Base-by-base conservation (phyloP, 768 basidiomycete genomes). In the Cystofilobasidium ferigula region DNA sequence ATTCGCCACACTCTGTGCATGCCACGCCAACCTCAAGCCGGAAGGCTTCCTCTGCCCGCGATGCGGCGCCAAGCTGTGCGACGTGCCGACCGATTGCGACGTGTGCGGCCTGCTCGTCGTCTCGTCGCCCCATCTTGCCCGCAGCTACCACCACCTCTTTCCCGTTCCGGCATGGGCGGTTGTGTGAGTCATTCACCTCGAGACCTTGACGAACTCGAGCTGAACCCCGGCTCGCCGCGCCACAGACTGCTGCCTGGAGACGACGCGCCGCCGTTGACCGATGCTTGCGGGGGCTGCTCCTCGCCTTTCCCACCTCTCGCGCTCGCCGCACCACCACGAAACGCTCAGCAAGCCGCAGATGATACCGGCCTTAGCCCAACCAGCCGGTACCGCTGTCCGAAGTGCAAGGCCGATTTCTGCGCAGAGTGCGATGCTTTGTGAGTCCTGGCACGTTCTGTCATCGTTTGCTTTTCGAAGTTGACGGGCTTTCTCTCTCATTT, bases 41-140 rank as follows among this genome's bases (percentile, higher is more conserved):
- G 87, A 89, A 69, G 95, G 94, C 4, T 99, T 93, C 77, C 80
- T 94, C 22, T 99, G 95, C 75, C 95, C 95, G 4, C 82, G 95
- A 40, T 99, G 95, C 73, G 81, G 85, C 63, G 84, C 88, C 43
- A 89, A 93, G 80, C 82, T 97, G 38, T 99, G 95, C 80, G 94
- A 98, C 72, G 90, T 97, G 7, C 95, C 95, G 42, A 98, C 94
- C 12, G 95, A 98, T 74, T 99, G 95, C 74, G 87, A 93, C 75
- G 86, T 98, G 36, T 99, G 95, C 71, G 89, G 90, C 10, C 78
- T 99, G 70, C 95, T 97, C 88, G 90, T 99, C 70, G 95, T 99
- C 69, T 92, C 88, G 76, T 91, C 91, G 58, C 94, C 95, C 18
- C 95, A 98, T 79, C 81, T 99, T 63, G 95, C 95, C 40, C 80